A percentile compares a stretch with the other conserved stretches of the same genome.
These are phyloP conservation scores for Lantana camara DNA, from an alignment of 257 asterid species.

Conservation along the genomic window DNA sequence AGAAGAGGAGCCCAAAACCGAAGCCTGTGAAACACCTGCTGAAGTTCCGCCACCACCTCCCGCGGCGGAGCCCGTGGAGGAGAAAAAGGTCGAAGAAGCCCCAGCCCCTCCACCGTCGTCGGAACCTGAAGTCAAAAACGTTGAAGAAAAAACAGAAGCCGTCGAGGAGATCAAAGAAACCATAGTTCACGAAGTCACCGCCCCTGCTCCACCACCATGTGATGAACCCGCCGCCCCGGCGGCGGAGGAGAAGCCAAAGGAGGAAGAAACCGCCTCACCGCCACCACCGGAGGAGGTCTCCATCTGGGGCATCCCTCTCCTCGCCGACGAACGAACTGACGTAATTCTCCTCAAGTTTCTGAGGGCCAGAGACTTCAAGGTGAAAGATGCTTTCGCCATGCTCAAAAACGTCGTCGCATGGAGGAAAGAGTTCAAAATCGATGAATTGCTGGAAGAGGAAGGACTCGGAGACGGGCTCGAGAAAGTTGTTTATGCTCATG, in stretches of 20 bases:
- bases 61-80: constrained; percentile 35
- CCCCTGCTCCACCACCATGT: constrained; percentile 44
- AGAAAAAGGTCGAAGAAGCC: constrained; percentile 29
- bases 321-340: constrained; percentile 76
- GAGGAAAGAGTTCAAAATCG: constrained; percentile 80
- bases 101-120: constrained; percentile 30
- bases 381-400: constrained; percentile 87
- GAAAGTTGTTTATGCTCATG: constrained; percentile 78
- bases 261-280: constrained; percentile 36
- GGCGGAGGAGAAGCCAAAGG: constrained; percentile 41
- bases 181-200: constrained; percentile 75
- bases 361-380: constrained; percentile 89
- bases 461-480: constrained; percentile 63
- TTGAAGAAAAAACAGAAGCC: constrained; percentile 46
- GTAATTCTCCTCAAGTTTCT: constrained; percentile 84
- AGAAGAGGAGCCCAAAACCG: constrained; percentile 34
- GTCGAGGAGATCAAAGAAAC: constrained; percentile 83
- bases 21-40: constrained; percentile 34
- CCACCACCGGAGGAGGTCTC: constrained; percentile 74
- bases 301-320: constrained; percentile 80
- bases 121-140: constrained; percentile 28
- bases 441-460: constrained; percentile 61
- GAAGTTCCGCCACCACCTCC: constrained; percentile 38
- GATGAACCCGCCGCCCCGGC: constrained; percentile 42
- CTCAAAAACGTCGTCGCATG: constrained; percentile 82